A percentile compares a stretch with the other conserved stretches of the same genome.
Evolutionary conservation across 352 stramenopile genomes (phyloP).

Genomic region (Phytophthora pseudosyringae): DNA sequence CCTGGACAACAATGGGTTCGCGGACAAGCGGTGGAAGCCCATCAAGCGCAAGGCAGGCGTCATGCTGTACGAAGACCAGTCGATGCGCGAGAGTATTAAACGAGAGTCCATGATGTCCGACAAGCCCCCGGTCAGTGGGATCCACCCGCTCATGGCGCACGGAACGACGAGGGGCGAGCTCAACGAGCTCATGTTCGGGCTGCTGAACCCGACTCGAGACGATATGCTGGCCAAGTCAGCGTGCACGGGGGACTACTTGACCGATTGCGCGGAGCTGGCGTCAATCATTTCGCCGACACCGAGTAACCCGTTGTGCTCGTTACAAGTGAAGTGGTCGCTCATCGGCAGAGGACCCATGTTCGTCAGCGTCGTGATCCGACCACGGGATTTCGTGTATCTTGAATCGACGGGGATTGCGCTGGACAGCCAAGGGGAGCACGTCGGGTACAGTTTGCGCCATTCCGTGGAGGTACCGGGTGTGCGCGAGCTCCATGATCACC

Average conservation of each 20-base stretch:
- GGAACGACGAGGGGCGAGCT: constrained; percentile 49
- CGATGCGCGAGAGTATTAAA: constrained; percentile 24
- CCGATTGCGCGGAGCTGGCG: constrained; percentile 37
- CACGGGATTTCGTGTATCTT: constrained; percentile 54
- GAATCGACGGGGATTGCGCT: constrained; percentile 51
- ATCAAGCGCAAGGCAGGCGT: constrained; percentile 44
- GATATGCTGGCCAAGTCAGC: constrained; percentile 43
- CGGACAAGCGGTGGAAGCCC: constrained; percentile 39
- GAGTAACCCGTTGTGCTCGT: constrained; percentile 32
- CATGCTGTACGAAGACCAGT: constrained; percentile 41
- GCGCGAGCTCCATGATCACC: constrained; percentile 39
- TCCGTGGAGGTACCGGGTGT: constrained; percentile 44
- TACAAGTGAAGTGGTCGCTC: constrained; percentile 51
- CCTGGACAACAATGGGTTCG: constrained; percentile 21
- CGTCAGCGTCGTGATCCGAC: constrained; percentile 37
- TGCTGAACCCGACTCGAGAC: constrained; percentile 38
- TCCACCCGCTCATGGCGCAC: constrained; percentile 39
- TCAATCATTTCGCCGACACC: constrained; percentile 40
- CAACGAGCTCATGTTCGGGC: constrained; percentile 46
- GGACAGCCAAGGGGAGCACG: constrained; percentile 43
- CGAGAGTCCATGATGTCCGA: constrained; percentile 11
- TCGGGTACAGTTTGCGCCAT: constrained; percentile 47
- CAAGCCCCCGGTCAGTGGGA: constrained; percentile 10
- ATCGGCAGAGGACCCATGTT: constrained; percentile 36
- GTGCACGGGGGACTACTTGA: constrained; percentile 42